phyloP scores from a whole-genome alignment of 768 basidiomycete genomes.

The Astraeus odoratus region DNA sequence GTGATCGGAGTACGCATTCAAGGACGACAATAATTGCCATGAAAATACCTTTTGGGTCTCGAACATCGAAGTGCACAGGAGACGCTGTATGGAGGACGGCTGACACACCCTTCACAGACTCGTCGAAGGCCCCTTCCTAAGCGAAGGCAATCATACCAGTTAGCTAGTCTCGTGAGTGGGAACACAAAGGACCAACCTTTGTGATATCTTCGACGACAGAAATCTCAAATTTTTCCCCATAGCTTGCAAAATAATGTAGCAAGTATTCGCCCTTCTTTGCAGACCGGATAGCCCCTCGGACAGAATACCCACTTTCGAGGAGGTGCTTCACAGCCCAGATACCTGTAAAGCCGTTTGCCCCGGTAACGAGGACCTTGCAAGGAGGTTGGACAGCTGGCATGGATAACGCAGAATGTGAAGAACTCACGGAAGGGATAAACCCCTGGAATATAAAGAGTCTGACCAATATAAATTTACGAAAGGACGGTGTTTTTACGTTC shows the following conservation, averaged over 20 bases:
- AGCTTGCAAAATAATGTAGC: conserved; percentile 42
- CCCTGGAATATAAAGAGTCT: too few relatives aligned
- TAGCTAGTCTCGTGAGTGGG: too few relatives aligned
- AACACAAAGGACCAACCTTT: conserved; percentile 26
- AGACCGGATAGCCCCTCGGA: conserved; percentile 63
- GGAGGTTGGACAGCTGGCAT: conserved; percentile 23
- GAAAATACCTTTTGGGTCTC: too few relatives aligned
- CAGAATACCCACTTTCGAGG: conserved; percentile 54
- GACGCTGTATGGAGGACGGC: conserved; percentile 67
- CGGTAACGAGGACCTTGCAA: conserved; percentile 24
- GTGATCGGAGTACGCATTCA: background rate
- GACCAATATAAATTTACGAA: too few relatives aligned
- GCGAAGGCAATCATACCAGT: background rate
- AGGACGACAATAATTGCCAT: conserved; percentile 14
- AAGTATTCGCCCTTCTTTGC: conserved; percentile 53
- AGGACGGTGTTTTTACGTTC: too few relatives aligned
- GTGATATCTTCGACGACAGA: conserved; percentile 66
- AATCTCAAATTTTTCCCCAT: conserved; percentile 54
- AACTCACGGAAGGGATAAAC: too few relatives aligned
- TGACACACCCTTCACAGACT: conserved; percentile 70
- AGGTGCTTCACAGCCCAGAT: conserved; percentile 49
- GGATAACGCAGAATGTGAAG: too few relatives aligned
- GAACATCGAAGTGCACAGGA: conserved; percentile 42
- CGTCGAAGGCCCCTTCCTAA: conserved; percentile 67
- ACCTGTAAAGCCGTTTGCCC: conserved; percentile 19